Evolutionary conservation across 768 basidiomycete genomes (phyloP), one percentile per base, ranked within the genome.

Genomic region (Lactarius vividus): DNA sequence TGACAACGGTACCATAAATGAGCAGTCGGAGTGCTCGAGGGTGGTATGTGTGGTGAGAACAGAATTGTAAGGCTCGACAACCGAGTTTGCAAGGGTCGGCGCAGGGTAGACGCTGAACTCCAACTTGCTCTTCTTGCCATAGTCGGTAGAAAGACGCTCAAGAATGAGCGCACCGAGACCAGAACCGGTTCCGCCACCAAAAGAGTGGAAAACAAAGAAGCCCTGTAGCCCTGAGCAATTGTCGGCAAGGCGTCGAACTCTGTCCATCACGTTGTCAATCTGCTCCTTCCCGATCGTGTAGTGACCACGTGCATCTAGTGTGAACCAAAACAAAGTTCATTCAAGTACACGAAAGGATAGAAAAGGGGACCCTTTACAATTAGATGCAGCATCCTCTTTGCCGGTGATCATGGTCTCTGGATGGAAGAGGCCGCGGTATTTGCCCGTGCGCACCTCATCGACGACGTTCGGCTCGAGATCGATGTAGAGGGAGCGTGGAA

Each of bases 131-230:
- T 98, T 99, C 81, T 99, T 99, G 78, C 97, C 97, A 74, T 98
- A 99, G 79, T 99, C 97, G 64, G 92, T 91, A 33, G 96, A 98
- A 72, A 99, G 88, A 65, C 95, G 88, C 80, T 99, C 97, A 67
- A 98, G 87, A 68, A 99, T 84, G 72, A 99, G 90, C 65, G 97
- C 96, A 76, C 97, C 97, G 74, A 99, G 96, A 75, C 97, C 97
- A 68, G 97, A 99, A 74, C 97, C 97, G 75, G 97, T 98, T 78
- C 97, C 97, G 75, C 97, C 97, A 76, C 97, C 97, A 76, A 99
- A 98, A 23, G 97, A 98, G 82, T 98, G 97, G 88, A 98, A 98
- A 75, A 98, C 93, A 75, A 98, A 98, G 88, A 99, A 99, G 73
- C 97, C 97, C 80, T 99, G 97, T 54, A 99, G 88, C 76, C 97